Evolutionary conservation across 768 basidiomycete genomes (phyloP), one percentile per base, ranked within the genome.

Genomic region (Pleurotus giganteus): DNA sequence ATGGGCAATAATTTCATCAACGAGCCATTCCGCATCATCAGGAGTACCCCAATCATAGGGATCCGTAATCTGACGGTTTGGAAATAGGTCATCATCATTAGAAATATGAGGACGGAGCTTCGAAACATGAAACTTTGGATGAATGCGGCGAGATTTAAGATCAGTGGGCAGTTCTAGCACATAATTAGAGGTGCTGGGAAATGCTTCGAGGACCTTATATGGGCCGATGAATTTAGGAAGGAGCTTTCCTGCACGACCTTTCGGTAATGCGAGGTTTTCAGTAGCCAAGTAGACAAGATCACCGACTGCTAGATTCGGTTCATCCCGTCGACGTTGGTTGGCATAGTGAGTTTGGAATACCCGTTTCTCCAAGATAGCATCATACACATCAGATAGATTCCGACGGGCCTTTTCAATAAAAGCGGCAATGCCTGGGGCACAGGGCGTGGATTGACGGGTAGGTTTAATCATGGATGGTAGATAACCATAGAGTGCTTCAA

Each of bases 161-260:
- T 66, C 67, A 0, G 34, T 39, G 0, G 71, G 62, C 4, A 74
- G 43, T 3, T 69, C 62, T 2, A 74, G 41, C 4, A 13, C 59
- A 56, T 72, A 75, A 0, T 51, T 69, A 0, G 64, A 71, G 0
- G 47, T 66, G 2, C 53, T 58, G 0, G 62, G 60, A 17, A 56
- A 17, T 1, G 57, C 59, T 15, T 59, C 31, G 0, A 63, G 1
- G 0, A 77, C 65, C 2, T 58, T 47, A 50, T 66, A 78, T 0
- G 75, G 78, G 4, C 78, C 73, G 11, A 77, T 62, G 52, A 58
- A 76, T 29, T 69, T 70, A 0, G 71, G 76, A 0, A 65, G 21
- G 0, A 78, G 58, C 44, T 76, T 77, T 4, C 58, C 19, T 0
- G 72, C 71, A 3, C 66, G 39, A 5, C 65, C 68, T 27, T 69